These are phyloP conservation scores for Laburnicola sp. DNA, from an alignment of 2,329 filamentous ascomycete species.

Conservation along the genomic window DNA sequence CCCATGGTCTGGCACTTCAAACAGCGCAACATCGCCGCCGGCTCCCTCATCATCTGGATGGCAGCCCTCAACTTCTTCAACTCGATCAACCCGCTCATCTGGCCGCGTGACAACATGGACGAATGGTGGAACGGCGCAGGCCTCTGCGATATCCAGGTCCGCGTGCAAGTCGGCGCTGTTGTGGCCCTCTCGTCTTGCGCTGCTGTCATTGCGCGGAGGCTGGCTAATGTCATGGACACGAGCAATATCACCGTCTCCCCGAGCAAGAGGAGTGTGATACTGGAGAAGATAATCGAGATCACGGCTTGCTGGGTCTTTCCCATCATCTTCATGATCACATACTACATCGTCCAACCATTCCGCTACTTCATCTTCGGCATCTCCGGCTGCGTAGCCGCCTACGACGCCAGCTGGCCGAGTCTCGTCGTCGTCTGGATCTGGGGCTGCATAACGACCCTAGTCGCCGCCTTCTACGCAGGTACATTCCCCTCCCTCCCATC, in stretches of 20 bases:
- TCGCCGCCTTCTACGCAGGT: slow-evolving; percentile 63
- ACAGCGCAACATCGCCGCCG: slow-evolving; percentile 63
- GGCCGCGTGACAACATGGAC: slow-evolving; percentile 60
- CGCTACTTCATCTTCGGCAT: slow-evolving; percentile 64
- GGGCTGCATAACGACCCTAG: slow-evolving; percentile 57
- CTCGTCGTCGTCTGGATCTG: slow-evolving; percentile 60
- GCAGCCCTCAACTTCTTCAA: slow-evolving; percentile 60
- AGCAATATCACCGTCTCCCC: slow-evolving; percentile 57
- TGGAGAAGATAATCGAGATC: slow-evolving; percentile 55
- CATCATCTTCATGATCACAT: slow-evolving; percentile 57
- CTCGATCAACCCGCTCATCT: slow-evolving; percentile 66
- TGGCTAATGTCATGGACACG: slow-evolving; percentile 64
- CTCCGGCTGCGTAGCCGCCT: slow-evolving; percentile 60
- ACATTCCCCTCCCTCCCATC: too few species aligned
- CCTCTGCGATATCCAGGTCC: slow-evolving; percentile 67
- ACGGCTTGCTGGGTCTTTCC: slow-evolving; percentile 61
- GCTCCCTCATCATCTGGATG: slow-evolving; percentile 60
- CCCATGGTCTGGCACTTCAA: slow-evolving; percentile 63
- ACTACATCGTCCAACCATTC: slow-evolving; percentile 62
- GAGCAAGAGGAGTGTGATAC: slow-evolving; percentile 53
- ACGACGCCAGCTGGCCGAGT: slow-evolving; percentile 61
- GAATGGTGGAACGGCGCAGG: slow-evolving; percentile 62
- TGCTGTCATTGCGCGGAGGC: slow-evolving; percentile 61
- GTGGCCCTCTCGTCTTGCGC: slow-evolving; percentile 58
- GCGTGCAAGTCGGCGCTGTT: slow-evolving; percentile 59